Evolutionary conservation across 495 filamentous ascomycete genomes (phyloP), one percentile per base, ranked within the genome.

Genomic region (Penicillium psychrofluorescens): DNA sequence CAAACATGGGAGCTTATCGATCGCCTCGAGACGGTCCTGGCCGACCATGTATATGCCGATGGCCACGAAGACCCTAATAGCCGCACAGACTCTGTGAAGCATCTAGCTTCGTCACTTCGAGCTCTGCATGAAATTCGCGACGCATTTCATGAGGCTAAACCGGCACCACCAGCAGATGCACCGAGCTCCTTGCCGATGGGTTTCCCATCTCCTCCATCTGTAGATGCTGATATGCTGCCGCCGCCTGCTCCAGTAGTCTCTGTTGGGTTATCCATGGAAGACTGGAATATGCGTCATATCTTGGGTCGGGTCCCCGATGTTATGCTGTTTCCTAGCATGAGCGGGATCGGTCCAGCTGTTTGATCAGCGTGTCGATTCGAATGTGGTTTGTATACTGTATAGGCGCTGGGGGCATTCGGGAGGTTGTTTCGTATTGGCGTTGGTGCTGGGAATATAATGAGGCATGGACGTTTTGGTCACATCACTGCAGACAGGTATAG

Each of bases 261-360:
- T 11, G 15, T 40, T 6, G 12, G 9, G 27, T 46, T 45, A 10
- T 44, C 41, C 10, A 22, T 40, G 38, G 56, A 59, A 22, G 53
- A 56, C 22, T 44, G 47, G 48, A 39, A 43, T 37, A 64, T 64
- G 58, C 55, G 47, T 29, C 53, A 55, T 35, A 62, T 64, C 15
- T 28, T 64, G 27, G 61, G 46, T 27, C 58, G 54, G 12, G 67
- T 71, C 9, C 67, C 67, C 36, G 61, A 68, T 28, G 67, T 68
- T 27, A 71, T 71, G 67, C 41, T 67, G 35, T 71, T 71, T 36
- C 67, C 67, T 8, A 64, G 43, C n/a, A 62, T 64, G 59, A 56
- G 50, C 16, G 59, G 52, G 6, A 38, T 46, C 6, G 29, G 43
- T 11, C 48, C 57, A 2, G 32, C 40, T 12, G 44, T 30, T 2